Conservation (phyloP, 2,329 filamentous ascomycete species). For the Cladosporium sphaerospermum region DNA sequence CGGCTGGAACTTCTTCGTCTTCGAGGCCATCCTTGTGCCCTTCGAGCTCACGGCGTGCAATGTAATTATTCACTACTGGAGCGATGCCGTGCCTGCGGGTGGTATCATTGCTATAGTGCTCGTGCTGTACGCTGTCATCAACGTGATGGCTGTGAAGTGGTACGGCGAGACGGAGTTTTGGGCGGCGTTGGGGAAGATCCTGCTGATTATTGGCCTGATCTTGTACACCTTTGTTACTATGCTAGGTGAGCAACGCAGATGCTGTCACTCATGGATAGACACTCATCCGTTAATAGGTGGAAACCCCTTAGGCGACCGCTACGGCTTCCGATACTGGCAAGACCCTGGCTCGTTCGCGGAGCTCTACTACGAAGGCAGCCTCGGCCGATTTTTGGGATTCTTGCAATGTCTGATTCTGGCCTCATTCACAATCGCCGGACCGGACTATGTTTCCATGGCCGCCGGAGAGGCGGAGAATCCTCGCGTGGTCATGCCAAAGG, state of each 20-base stretch:
- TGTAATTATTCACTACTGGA: slow-evolving; percentile 33
- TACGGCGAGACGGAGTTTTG: slow-evolving; percentile 75
- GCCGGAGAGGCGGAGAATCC: slow-evolving; percentile 68
- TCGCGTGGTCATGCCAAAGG: slow-evolving; percentile 61
- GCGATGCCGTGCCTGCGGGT: slow-evolving; percentile 41
- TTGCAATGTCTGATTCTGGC: slow-evolving; percentile 67
- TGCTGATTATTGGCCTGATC: slow-evolving; percentile 66
- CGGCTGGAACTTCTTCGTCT: slow-evolving; percentile 32
- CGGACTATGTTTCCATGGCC: slow-evolving; percentile 59
- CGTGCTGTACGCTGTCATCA: slow-evolving; percentile 54
- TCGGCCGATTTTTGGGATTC: slow-evolving; percentile 72
- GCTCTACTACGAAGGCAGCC: slow-evolving; percentile 56
- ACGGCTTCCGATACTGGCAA: slow-evolving; percentile 66
- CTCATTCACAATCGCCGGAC: slow-evolving; percentile 61
- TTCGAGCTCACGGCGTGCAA: slow-evolving; percentile 43
- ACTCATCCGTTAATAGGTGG: slow-evolving; percentile 36
- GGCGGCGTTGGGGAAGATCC: slow-evolving; percentile 49
- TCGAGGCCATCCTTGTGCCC: slow-evolving; percentile 43
- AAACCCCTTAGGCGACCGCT: slow-evolving; percentile 64
- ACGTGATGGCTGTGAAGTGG: slow-evolving; percentile 66
- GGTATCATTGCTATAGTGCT: slow-evolving; percentile 57
- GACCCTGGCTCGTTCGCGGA: slow-evolving; percentile 52
- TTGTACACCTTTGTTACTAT: slow-evolving; percentile 76
- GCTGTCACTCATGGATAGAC: too few species aligned
- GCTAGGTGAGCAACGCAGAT: too few species aligned